Evolutionary conservation across 257 asterid species (phyloP).

Genomic region (Verbascum thapsus): DNA sequence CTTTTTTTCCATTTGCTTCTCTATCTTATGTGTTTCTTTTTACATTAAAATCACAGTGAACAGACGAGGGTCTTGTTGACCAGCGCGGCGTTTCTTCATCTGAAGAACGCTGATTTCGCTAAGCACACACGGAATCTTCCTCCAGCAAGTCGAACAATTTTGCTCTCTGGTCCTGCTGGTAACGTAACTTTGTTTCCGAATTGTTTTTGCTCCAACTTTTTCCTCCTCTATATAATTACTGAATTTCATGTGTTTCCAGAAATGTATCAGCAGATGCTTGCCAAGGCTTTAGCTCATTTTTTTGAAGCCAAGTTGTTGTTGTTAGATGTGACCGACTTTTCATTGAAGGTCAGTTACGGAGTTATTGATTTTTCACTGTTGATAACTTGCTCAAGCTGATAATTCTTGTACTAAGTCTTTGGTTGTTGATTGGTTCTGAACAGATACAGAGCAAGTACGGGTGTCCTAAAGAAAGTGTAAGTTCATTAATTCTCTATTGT

Average conservation of each 20-base stretch:
- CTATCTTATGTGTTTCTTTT: too few relatives aligned
- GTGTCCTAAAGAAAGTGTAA: constrained; percentile 56
- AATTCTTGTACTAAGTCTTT: constrained; percentile 27
- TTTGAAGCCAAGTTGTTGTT: constrained; percentile 69
- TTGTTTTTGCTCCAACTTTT: too few relatives aligned
- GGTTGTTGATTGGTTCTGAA: constrained; percentile 27
- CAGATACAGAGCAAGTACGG: constrained; percentile 90
- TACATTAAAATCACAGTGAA: constrained; percentile 46
- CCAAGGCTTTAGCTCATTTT: constrained; percentile 78
- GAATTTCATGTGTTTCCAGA: constrained; percentile 43
- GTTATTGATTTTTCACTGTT: neutral
- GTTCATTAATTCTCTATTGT: constrained; percentile 29
- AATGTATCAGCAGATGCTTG: constrained; percentile 78
- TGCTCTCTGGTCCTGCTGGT: constrained; percentile 91
- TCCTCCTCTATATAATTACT: too few relatives aligned
- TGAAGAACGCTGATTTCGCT: constrained; percentile 53
- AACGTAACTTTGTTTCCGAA: constrained; percentile 31
- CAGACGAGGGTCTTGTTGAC: constrained; percentile 71
- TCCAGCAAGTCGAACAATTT: constrained; percentile 81
- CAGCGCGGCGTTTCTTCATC: constrained; percentile 77
- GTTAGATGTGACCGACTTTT: constrained; percentile 67
- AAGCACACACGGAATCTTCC: constrained; percentile 77
- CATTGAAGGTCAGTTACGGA: constrained; percentile 56
- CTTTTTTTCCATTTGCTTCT: too few relatives aligned
- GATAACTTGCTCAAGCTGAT: constrained; percentile 10